These are phyloP conservation scores for Manihot esculenta DNA, from an alignment of 441 rosid species.

Conservation along the genomic window DNA sequence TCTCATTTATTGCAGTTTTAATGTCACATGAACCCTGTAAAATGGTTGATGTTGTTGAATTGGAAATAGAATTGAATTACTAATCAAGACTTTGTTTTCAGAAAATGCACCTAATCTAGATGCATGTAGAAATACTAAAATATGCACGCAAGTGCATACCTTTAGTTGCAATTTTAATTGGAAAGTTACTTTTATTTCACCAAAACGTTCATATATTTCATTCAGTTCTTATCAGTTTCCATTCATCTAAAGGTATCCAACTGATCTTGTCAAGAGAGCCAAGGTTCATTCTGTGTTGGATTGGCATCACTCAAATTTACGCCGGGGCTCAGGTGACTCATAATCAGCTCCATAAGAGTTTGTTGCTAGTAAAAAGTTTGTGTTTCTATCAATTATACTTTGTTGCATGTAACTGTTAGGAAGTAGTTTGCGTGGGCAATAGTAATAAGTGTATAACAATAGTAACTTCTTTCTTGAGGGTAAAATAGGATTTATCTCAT, in stretches of 20 bases:
- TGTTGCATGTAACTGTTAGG: background rate
- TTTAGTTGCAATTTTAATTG: background rate
- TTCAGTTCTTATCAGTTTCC: constrained; percentile 6
- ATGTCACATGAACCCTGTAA: background rate
- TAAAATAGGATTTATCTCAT: background rate
- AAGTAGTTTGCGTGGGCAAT: background rate
- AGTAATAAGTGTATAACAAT: background rate
- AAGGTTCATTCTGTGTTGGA: constrained; percentile 82
- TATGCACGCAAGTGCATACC: too few species aligned
- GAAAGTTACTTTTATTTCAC: background rate
- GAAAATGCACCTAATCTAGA: background rate
- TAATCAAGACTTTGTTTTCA: background rate
- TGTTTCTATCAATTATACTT: background rate
- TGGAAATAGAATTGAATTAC: background rate
- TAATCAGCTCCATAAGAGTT: background rate
- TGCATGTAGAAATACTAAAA: background rate
- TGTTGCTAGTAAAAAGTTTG: background rate
- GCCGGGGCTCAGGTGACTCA: constrained; percentile 63
- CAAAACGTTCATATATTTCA: background rate
- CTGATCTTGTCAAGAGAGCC: constrained; percentile 72
- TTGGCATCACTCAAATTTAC: constrained; percentile 90
- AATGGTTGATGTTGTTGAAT: background rate
- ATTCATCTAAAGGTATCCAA: constrained; percentile 61
- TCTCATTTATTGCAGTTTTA: background rate
- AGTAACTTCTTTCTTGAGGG: background rate